Conservation (phyloP, 495 filamentous ascomycete genomes). For the Neurospora sp. region DNA sequence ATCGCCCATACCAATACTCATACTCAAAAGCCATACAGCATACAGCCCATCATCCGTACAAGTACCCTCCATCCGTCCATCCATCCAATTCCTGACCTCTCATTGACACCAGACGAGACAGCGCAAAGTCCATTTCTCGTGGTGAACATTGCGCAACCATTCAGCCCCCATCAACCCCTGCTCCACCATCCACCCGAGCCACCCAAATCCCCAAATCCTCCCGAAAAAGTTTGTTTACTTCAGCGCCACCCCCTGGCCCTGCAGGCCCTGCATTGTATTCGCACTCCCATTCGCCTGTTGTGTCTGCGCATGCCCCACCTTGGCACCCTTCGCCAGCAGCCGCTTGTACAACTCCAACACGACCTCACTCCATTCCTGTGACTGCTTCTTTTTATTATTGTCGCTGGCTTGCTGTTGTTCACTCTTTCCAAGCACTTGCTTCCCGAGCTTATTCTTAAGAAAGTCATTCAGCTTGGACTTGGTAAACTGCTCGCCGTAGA, state of each 20-base stretch:
- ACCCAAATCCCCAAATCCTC: not conserved
- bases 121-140: not conserved
- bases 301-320: conserved; percentile 14
- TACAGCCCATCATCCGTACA: not conserved
- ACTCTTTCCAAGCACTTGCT: conserved; percentile 17
- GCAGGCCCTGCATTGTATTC: not conserved
- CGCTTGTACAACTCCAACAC: conserved; percentile 46
- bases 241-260: not conserved
- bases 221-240: not conserved
- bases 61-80: not conserved
- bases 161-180: not conserved
- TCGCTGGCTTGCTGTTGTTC: conserved; percentile 15
- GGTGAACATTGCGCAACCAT: not conserved
- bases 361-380: conserved; percentile 42
- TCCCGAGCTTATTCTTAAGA: conserved; percentile 38
- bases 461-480: conserved; percentile 54
- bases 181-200: not conserved
- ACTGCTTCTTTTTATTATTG: conserved; percentile 17
- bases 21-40: not conserved
- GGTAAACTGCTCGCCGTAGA: conserved; percentile 60
- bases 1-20: not conserved
- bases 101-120: not conserved
- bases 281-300: not conserved
- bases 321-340: conserved; percentile 46
- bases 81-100: not conserved